These are phyloP conservation scores for Hibiscus mutabilis DNA, from an alignment of 345 rosid genomes.

Conservation along the genomic window DNA sequence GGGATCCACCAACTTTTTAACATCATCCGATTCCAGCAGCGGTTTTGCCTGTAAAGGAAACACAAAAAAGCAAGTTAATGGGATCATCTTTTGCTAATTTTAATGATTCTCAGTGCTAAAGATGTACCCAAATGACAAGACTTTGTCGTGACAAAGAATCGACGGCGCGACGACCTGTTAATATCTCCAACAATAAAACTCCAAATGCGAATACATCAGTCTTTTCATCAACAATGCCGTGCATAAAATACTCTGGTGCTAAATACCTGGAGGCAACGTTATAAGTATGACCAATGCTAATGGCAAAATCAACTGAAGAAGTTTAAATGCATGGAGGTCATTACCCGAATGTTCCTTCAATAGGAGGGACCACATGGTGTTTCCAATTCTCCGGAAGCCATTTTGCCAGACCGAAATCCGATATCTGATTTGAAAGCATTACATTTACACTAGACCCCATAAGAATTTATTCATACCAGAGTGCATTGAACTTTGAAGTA, in stretches of 20 bases:
- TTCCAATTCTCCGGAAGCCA: slow-evolving; percentile 96
- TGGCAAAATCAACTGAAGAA: neutral
- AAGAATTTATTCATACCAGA: neutral
- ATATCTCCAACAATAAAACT: slow-evolving; percentile 72
- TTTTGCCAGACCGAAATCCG: slow-evolving; percentile 87
- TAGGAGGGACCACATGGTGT: slow-evolving; percentile 76
- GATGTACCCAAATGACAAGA: slow-evolving; percentile 86
- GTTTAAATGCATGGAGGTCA: slow-evolving; percentile 6
- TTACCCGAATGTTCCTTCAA: slow-evolving; percentile 96
- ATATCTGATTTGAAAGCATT: slow-evolving; percentile 32
- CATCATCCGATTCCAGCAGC: slow-evolving; percentile 40
- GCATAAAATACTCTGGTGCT: slow-evolving; percentile 98
- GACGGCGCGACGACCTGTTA: slow-evolving; percentile 87
- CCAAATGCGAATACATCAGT: slow-evolving; percentile 90
- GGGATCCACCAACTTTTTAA: slow-evolving; percentile 59
- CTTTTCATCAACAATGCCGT: slow-evolving; percentile 82
- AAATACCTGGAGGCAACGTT: slow-evolving; percentile 42
- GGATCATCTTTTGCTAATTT: neutral
- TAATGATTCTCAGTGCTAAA: neutral
- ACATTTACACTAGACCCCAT: neutral
- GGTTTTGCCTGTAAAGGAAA: slow-evolving; percentile 60
- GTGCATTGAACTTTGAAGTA: neutral
- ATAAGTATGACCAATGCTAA: neutral
- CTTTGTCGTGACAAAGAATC: slow-evolving; percentile 66
- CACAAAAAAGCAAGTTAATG: neutral